phyloP scores from a whole-genome alignment of 306 rosid genomes.

The Vigna reflexopilosa region DNA sequence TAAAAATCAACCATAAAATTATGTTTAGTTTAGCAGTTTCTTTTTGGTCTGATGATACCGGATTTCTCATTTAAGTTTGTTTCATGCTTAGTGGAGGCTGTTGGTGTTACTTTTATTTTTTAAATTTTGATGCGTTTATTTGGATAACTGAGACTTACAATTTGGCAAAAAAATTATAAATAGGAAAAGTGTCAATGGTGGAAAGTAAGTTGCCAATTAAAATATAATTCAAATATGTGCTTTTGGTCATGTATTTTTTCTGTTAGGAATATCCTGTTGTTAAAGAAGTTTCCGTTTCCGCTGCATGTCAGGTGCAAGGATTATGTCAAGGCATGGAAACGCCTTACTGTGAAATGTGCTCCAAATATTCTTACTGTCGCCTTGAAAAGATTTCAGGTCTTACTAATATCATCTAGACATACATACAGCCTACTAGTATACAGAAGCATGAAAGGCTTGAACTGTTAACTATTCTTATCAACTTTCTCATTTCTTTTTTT shows the following conservation, averaged over 20 bases:
- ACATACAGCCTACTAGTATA: background rate
- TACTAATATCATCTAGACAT: slow-evolving; percentile 39
- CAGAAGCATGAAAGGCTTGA: slow-evolving; percentile 27
- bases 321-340: slow-evolving; percentile 95
- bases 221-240: slow-evolving; percentile 32
- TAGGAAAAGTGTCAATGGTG: background rate
- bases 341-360: slow-evolving; percentile 80
- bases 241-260: slow-evolving; percentile 34
- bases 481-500: slow-evolving; percentile 10
- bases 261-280: slow-evolving; percentile 25
- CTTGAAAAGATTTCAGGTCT: slow-evolving; percentile 97
- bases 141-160: background rate
- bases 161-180: background rate
- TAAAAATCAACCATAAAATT: background rate
- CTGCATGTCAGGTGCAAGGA: slow-evolving; percentile 87
- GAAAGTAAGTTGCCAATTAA: slow-evolving; percentile 16
- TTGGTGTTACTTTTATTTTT: background rate
- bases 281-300: slow-evolving; percentile 41
- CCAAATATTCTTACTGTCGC: slow-evolving; percentile 96
- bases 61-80: background rate
- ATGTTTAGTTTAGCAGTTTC: background rate
- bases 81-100: background rate
- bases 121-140: background rate
- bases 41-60: slow-evolving; percentile 3
- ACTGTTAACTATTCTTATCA: slow-evolving; percentile 9